These are phyloP conservation scores for Thelephora aurantiotincta DNA, from an alignment of 768 basidiomycete species.

Conservation along the genomic window DNA sequence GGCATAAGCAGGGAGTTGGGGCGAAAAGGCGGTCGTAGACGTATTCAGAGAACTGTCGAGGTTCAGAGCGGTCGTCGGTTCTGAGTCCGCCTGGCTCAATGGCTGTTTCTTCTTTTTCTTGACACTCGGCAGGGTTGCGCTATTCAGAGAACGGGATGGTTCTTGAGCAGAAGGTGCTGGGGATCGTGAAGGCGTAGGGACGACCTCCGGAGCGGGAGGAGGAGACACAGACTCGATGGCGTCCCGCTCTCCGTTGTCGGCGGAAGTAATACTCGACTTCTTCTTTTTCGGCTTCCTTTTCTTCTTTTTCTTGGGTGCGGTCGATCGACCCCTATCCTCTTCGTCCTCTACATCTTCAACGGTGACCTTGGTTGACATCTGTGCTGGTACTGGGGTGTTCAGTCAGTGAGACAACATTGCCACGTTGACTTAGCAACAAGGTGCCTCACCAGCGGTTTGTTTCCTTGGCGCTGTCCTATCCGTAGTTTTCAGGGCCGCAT, in stretches of 20 bases:
- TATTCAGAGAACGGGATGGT: background rate
- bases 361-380: conserved; percentile 29
- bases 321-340: conserved; percentile 25
- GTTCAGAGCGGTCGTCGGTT: background rate
- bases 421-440: background rate
- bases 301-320: conserved; percentile 62
- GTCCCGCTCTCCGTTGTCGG: conserved; percentile 9
- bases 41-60: background rate
- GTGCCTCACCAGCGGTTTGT: conserved; percentile 8
- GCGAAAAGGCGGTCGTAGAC: no score
- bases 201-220: conserved; percentile 5
- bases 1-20: conserved; percentile 11
- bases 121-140: conserved; percentile 11
- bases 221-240: conserved; percentile 9
- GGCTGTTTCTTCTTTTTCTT: conserved; percentile 4
- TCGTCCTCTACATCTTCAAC: conserved; percentile 69
- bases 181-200: conserved; percentile 1
- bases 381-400: background rate
- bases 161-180: conserved; percentile 6
- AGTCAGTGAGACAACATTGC: no score
- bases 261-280: conserved; percentile 17
- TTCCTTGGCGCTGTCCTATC: conserved; percentile 18
- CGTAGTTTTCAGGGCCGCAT: conserved; percentile 28
- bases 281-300: conserved; percentile 65
- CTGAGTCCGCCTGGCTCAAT: background rate